Percentiles rank a stretch among this genome's conserved stretches.
phyloP scores from a whole-genome alignment of 2,329 filamentous ascomycete genomes.

The Phialophora tarda region DNA sequence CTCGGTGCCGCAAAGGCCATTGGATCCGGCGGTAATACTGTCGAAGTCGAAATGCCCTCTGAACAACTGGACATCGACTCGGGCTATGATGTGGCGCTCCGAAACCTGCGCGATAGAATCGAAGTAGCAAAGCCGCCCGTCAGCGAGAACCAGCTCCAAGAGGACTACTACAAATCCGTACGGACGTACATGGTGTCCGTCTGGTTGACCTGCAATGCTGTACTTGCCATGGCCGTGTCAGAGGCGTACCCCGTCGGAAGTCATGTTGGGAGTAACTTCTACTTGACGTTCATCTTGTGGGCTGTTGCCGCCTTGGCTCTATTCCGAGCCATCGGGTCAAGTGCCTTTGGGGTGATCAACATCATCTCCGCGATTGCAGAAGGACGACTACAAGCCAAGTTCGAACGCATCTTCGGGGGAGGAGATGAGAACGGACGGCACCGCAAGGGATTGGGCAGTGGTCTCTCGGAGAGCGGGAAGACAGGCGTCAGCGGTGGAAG shows the following conservation, averaged over 20 bases:
- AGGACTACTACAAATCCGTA: slow-evolving; percentile 98
- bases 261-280: slow-evolving; percentile 77
- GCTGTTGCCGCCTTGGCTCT: slow-evolving; percentile 81
- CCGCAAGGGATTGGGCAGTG: slow-evolving; percentile 29
- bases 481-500: slow-evolving; percentile 30
- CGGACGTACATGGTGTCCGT: slow-evolving; percentile 96
- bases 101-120: slow-evolving; percentile 90
- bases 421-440: slow-evolving; percentile 37
- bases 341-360: slow-evolving; percentile 83
- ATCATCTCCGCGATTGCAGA: slow-evolving; percentile 84
- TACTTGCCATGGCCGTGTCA: slow-evolving; percentile 89
- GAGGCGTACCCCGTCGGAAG: slow-evolving; percentile 78
- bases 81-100: slow-evolving; percentile 94
- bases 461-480: slow-evolving; percentile 35
- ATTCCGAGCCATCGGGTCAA: slow-evolving; percentile 83
- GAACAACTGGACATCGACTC: slow-evolving; percentile 98
- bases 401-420: slow-evolving; percentile 38
- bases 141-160: slow-evolving; percentile 83
- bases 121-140: slow-evolving; percentile 70
- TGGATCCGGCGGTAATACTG: slow-evolving; percentile 70
- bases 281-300: slow-evolving; percentile 94
- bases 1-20: slow-evolving; percentile 82
- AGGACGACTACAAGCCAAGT: slow-evolving; percentile 70
- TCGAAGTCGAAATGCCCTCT: slow-evolving; percentile 95
- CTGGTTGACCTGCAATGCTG: slow-evolving; percentile 91